Base-by-base conservation (phyloP, 179 eudicot genomes). In the Carnegiea gigantea region DNA sequence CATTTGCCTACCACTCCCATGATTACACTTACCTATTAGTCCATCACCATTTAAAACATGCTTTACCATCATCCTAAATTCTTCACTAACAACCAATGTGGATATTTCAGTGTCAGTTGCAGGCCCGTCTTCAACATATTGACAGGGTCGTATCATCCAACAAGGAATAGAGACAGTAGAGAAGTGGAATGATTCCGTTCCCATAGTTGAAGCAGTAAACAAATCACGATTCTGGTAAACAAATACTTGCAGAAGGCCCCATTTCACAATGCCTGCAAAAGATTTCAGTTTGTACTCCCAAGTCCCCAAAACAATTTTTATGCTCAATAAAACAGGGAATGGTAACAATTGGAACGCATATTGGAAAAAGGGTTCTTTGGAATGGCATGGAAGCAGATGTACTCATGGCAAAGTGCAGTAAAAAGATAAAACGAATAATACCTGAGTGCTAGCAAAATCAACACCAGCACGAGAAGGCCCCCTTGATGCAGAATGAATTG, bases 391-490 rank as follows among this genome's bases (percentile, higher is more conserved):
- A 53, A 23, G 62, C 54, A 28, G 44, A 71, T 67, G 46, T 30
- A 57, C 33, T 26, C 33, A 64, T 77, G 28, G 30, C 38, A 68
- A 54, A 9, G 17, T 6, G 24, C 21, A 23, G 28, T 11, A 43
- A 38, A 23, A 26, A 6, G 36, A 59, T 44, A 70, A 75, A 13
- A 76, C 38, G 38, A 80, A 49, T 33, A 36, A 59, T 82, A 85
- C 88, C 88, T 80, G 85, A 14, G 79, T 76, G 26, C 28, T 67
- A 43, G 60, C 20, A 48, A 72, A n/a, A 43, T 54, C 78, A 59
- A 51, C 14, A 71, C 76, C 62, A 23, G 23, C 72, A 78, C 38
- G 71, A 62, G 65, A 53, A 73, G 28, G n/a, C 76, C 77, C 36
- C 44, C 74, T 80, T 24, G 77, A 76, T 10, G 38, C 14, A 51